phyloP scores from a whole-genome alignment of 2,329 filamentous ascomycete genomes.

The Camillea tinctor region DNA sequence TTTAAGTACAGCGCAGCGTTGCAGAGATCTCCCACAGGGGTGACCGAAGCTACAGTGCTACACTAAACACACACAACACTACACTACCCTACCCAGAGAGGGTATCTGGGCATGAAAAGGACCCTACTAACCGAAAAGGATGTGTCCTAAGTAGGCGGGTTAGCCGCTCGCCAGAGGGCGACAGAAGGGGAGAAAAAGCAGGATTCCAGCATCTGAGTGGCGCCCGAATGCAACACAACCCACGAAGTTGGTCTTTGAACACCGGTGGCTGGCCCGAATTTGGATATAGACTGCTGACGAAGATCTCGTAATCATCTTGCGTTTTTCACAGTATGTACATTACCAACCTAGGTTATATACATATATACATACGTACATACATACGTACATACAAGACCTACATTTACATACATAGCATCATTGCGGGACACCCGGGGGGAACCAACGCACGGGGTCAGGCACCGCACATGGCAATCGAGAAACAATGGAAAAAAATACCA shows the following conservation, averaged over 20 bases:
- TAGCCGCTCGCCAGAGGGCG: neutral
- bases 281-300: slow-evolving; percentile 16
- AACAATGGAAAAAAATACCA: neutral
- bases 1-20: neutral
- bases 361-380: too few species aligned
- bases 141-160: neutral
- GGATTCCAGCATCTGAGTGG: slow-evolving; percentile 1
- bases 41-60: neutral
- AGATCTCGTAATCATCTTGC: slow-evolving; percentile 12
- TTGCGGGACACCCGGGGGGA: neutral
- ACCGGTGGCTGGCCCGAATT: slow-evolving; percentile 12
- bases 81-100: neutral
- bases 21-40: neutral
- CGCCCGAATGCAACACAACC: slow-evolving; percentile 17
- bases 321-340: neutral
- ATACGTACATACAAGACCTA: too few species aligned
- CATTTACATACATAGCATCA: neutral
- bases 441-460: slow-evolving; percentile 1
- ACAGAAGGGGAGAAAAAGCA: neutral
- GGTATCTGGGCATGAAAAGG: neutral
- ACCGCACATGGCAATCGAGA: neutral
- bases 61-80: too few species aligned
- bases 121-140: neutral
- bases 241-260: slow-evolving; percentile 7
- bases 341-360: too few species aligned